These are phyloP conservation scores for Euphrasia arctica DNA, from an alignment of 305 asterid species.

Conservation along the genomic window DNA sequence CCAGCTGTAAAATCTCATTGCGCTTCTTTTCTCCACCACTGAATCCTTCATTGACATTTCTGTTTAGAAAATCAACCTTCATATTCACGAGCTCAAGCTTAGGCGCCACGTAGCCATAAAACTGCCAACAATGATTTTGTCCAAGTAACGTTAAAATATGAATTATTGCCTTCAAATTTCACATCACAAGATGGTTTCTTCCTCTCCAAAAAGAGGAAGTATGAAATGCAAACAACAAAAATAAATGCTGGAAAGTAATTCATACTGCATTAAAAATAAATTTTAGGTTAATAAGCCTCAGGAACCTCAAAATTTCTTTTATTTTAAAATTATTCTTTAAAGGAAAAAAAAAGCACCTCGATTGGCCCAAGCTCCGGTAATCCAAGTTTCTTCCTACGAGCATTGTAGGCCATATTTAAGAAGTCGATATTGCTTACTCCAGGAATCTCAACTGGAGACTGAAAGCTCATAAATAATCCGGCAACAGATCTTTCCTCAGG, in stretches of 20 bases:
- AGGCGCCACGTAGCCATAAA: conserved; percentile 73
- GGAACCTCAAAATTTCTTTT: conserved; percentile 6
- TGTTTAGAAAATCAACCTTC: conserved; percentile 80
- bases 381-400: conserved; percentile 72
- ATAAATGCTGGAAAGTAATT: not conserved
- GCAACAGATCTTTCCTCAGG: conserved; percentile 95
- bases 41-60: conserved; percentile 97
- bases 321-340: not conserved
- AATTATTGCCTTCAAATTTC: conserved; percentile 8
- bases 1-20: conserved; percentile 93
- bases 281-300: conserved; percentile 10
- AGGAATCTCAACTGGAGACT: conserved; percentile 94
- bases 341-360: conserved; percentile 51
- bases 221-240: conserved; percentile 2
- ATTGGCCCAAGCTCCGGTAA: conserved; percentile 91
- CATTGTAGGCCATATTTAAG: conserved; percentile 95
- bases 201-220: not conserved
- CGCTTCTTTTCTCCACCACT: conserved; percentile 99
- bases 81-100: conserved; percentile 87
- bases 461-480: conserved; percentile 97
- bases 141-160: conserved; percentile 15
- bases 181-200: not conserved
- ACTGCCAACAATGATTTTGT: conserved; percentile 53
- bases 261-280: conserved; percentile 2
- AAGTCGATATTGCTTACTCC: conserved; percentile 96